These are phyloP conservation scores for Coniella lustricola DNA, from an alignment of 2,329 filamentous ascomycete genomes.

Conservation along the genomic window DNA sequence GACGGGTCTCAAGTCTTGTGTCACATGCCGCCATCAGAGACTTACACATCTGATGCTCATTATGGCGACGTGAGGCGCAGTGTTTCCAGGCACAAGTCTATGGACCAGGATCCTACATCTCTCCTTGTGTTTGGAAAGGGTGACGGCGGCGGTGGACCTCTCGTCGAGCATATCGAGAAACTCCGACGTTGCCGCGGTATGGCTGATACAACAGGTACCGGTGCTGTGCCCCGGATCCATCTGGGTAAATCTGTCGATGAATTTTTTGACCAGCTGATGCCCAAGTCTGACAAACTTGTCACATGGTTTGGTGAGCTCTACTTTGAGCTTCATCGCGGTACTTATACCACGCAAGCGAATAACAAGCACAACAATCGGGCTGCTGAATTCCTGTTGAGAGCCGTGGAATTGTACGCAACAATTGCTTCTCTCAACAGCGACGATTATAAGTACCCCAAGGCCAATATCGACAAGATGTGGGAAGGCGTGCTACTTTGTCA, in stretches of 20 bases:
- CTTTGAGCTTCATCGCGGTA: slow-evolving; percentile 94
- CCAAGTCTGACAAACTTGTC: slow-evolving; percentile 70
- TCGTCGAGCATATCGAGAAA: slow-evolving; percentile 91
- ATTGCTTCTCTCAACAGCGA: slow-evolving; percentile 68
- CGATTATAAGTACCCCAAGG: slow-evolving; percentile 84
- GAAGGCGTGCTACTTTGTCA: slow-evolving; percentile 86
- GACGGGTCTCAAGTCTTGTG: slow-evolving; percentile 96
- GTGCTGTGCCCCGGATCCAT: slow-evolving; percentile 68
- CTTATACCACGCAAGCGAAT: slow-evolving; percentile 94
- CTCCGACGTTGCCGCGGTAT: slow-evolving; percentile 86
- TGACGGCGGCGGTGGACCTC: slow-evolving; percentile 91
- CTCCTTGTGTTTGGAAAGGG: slow-evolving; percentile 94
- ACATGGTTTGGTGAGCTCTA: slow-evolving; percentile 99
- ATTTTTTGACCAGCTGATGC: slow-evolving; percentile 81
- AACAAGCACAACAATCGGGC: slow-evolving; percentile 93
- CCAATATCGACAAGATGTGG: slow-evolving; percentile 94
- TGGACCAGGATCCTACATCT: slow-evolving; percentile 87
- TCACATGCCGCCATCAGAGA: slow-evolving; percentile 94
- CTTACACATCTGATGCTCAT: slow-evolving; percentile 88
- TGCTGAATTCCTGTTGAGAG: slow-evolving; percentile 75
- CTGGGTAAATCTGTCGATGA: slow-evolving; percentile 88
- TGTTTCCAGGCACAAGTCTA: slow-evolving; percentile 85
- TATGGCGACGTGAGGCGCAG: slow-evolving; percentile 92
- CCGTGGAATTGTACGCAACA: slow-evolving; percentile 83
- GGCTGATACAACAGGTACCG: slow-evolving; percentile 72